Conservation (phyloP, 805 yeast species). For the Suhomyces pyralidae region DNA sequence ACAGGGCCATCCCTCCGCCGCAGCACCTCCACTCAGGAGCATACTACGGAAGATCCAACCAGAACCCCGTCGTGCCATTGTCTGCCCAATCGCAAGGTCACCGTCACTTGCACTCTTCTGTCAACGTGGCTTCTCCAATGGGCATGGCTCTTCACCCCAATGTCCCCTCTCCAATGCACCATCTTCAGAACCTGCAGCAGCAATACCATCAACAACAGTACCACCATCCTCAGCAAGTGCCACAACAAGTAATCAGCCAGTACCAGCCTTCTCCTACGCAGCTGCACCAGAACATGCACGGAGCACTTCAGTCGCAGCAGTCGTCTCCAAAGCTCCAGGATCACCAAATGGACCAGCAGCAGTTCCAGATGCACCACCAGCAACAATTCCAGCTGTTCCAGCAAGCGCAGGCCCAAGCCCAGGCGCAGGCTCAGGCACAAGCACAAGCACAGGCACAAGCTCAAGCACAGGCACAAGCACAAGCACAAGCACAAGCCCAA, state of each 20-base stretch:
- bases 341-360: slow-evolving; percentile 11
- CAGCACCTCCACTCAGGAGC: slow-evolving; percentile 5
- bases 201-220: slow-evolving; percentile 18
- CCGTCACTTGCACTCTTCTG: not conserved
- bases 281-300: slow-evolving; percentile 9
- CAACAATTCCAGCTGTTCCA: slow-evolving; percentile 8
- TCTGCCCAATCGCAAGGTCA: not conserved
- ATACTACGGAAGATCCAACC: slow-evolving; percentile 2
- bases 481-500: slow-evolving; percentile 4
- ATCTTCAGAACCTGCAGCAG: slow-evolving; percentile 9
- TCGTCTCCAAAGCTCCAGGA: slow-evolving; percentile 12
- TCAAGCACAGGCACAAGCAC: slow-evolving; percentile 3
- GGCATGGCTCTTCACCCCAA: slow-evolving; percentile 1
- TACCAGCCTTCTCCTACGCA: slow-evolving; percentile 13
- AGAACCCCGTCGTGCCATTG: slow-evolving; percentile 3
- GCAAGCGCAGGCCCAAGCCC: slow-evolving; percentile 15
- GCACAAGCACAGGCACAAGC: slow-evolving; percentile 1
- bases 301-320: slow-evolving; percentile 11
- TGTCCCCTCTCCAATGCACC: slow-evolving; percentile 7
- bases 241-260: slow-evolving; percentile 13
- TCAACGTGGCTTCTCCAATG: slow-evolving; percentile 2
- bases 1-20: slow-evolving; percentile 3
- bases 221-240: slow-evolving; percentile 6
- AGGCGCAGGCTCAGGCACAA: slow-evolving; percentile 17
- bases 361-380: slow-evolving; percentile 7